Conservation (phyloP, 495 filamentous ascomycete genomes). For the Penicillium subrubescens region DNA sequence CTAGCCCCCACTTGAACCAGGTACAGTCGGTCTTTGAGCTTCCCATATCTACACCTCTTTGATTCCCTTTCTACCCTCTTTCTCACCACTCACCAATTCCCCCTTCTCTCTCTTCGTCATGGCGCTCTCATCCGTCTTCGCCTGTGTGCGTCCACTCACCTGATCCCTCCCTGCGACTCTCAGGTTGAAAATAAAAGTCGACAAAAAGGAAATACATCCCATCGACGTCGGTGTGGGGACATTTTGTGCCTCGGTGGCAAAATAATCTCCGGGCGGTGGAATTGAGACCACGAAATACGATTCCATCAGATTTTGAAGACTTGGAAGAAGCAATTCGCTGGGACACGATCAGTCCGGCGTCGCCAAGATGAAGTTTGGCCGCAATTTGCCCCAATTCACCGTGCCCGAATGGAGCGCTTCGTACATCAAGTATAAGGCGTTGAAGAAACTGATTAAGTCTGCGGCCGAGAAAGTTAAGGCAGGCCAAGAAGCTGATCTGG, state of each 20-base stretch:
- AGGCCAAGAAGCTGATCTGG: conserved; percentile 77
- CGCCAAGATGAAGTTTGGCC: conserved; percentile 76
- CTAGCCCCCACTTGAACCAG: conserved; percentile 14
- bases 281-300: conserved; percentile 1
- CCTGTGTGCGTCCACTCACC: conserved; percentile 29
- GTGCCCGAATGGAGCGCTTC: conserved; percentile 92
- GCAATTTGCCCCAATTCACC: conserved; percentile 85
- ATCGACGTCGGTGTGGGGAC: conserved; percentile 4
- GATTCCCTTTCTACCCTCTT: not conserved
- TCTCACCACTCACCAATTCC: not conserved
- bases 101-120: conserved; percentile 11
- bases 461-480: conserved; percentile 62
- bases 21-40: conserved; percentile 24
- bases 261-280: conserved; percentile 4
- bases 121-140: conserved; percentile 14
- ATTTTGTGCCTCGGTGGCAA: conserved; percentile 4
- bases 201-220: not conserved
- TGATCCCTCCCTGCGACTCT: conserved; percentile 22
- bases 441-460: conserved; percentile 93
- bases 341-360: not conserved
- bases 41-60: not conserved
- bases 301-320: not conserved
- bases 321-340: not conserved
- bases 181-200: conserved; percentile 17
- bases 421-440: conserved; percentile 94